Conservation (phyloP, 768 basidiomycete genomes). For the Stropharia rugosoannulata region DNA sequence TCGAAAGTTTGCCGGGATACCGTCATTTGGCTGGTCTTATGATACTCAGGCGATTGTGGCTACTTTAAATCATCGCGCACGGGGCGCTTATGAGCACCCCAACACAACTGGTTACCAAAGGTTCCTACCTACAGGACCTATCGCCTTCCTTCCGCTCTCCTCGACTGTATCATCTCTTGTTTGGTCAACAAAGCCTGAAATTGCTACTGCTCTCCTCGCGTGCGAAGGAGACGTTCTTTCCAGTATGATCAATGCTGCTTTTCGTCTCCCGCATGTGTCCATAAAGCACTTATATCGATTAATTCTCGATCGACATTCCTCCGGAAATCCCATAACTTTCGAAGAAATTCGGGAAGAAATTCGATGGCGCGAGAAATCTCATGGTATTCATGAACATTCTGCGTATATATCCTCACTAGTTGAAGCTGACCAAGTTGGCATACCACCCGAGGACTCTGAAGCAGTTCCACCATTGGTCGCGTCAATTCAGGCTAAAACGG, state of each 20-base stretch:
- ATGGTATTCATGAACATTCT: slow-evolving; percentile 62
- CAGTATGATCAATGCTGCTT: slow-evolving; percentile 87
- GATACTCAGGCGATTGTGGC: slow-evolving; percentile 88
- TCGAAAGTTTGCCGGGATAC: slow-evolving; percentile 78
- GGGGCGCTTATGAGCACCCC: slow-evolving; percentile 55
- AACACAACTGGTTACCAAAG: slow-evolving; percentile 90
- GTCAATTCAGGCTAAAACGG: slow-evolving; percentile 65
- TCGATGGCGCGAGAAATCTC: slow-evolving; percentile 69
- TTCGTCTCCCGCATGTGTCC: slow-evolving; percentile 77
- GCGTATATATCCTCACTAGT: slow-evolving; percentile 54
- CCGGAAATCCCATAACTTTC: slow-evolving; percentile 44
- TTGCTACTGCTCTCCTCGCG: slow-evolving; percentile 71
- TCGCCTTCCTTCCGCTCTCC: slow-evolving; percentile 91
- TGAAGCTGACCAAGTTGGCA: slow-evolving; percentile 33
- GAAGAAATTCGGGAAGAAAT: slow-evolving; percentile 62
- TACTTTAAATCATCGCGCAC: slow-evolving; percentile 74
- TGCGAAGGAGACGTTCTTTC: slow-evolving; percentile 63
- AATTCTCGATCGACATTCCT: slow-evolving; percentile 52
- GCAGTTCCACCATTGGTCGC: slow-evolving; percentile 73
- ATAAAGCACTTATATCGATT: slow-evolving; percentile 63
- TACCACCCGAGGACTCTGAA: slow-evolving; percentile 63
- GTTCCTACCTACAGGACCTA: slow-evolving; percentile 92
- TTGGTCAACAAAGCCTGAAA: slow-evolving; percentile 84
- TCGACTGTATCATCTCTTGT: slow-evolving; percentile 82
- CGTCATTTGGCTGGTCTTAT: slow-evolving; percentile 91